Base-by-base conservation (phyloP, 495 filamentous ascomycete genomes). In the Tetracladium setigerum region DNA sequence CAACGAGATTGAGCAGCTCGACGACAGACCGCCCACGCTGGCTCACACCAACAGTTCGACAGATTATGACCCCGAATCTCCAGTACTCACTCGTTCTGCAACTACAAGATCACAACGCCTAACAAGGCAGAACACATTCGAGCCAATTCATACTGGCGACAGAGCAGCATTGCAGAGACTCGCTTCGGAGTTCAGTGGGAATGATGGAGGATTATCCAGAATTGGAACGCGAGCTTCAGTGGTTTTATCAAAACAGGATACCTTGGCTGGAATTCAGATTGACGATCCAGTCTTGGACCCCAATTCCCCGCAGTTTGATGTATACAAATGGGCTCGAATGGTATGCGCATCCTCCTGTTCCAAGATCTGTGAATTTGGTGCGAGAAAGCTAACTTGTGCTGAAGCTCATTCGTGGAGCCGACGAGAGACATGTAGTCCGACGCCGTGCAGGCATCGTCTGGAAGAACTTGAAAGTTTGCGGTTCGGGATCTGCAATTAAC, bases 271-370 rank as follows among this genome's bases (percentile, higher is more conserved):
- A 41, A 34, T 76, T 19, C 56, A 63, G 19, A 41, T 69, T 31
- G 64, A 70, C 5, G 74, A 77, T 51, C 72, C 77, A 0, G 62
- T 69, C 6, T 61, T 82, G n/a, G 74, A 83, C 59, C 78, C 78
- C 8, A 67, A 63, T 17, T 69, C 67, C 36, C 63, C 65, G 1
- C 65, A 81, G 47, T 83, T 83, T 59, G 69, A 77, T 46, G 69
- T 77, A 6, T 68, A 78, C 41, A 68, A 74, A 47, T 83, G 78
- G 78, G 66, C 69, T 16, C 59, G 76, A 56, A 71, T 72, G 70
- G 55, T 46, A 2, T 39, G 4, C n/a, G 11, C 35, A 14, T 38
- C 16, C 22, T 44, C 38, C 16, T 1, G 14, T 7, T 32, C 12
- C 2, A 22, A 7, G 8, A 36, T 19, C 18, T 36, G 19, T 27